Base-by-base conservation (phyloP, 495 filamentous ascomycete genomes). In the Penicillium silybi region DNA sequence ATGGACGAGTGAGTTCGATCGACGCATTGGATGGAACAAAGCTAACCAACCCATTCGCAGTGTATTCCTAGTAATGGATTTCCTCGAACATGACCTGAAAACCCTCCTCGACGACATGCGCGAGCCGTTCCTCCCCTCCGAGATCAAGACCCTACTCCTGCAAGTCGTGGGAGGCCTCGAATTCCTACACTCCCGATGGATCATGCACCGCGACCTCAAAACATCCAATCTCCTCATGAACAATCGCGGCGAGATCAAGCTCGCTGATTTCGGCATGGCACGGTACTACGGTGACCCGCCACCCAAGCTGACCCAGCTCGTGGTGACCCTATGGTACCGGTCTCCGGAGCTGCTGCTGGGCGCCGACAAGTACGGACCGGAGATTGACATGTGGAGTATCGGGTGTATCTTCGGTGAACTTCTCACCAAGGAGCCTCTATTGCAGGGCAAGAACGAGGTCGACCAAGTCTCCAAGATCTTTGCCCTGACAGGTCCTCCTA, bases 191-290 rank as follows among this genome's bases (percentile, higher is more conserved):
- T 74, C 77, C 39, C 79, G 92, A 74, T 95, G 88, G 87, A 96
- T 98, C 61, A 80, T 98, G 43, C 93, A 98, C 72, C 89, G 93
- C 29, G 93, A 98, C 66, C 84, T 98, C 46, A 98, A 98, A 67
- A 96, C 92, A 23, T 93, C 89, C 29, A 98, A 98, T 65, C 83
- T 97, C 15, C 83, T 98, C 46, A 83, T 98, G 70, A 92, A 89
- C 74, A 97, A 98, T 75, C 89, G 90, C 17, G 93, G 93, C 45
- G 86, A 88, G 67, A 86, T 97, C 72, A 97, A 97, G 68, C 83
- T 98, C 53, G 93, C 93, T 40, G 93, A 98, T 70, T 98, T 98
- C 61, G 93, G 93, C 66, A 96, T 98, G 88, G 92, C 93, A 4
- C 83, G 93, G 22, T 92, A 91, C 75, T 87, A 85, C 53, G 88